These are phyloP conservation scores for Quercus dentata DNA, from an alignment of 306 rosid genomes.

Conservation along the genomic window DNA sequence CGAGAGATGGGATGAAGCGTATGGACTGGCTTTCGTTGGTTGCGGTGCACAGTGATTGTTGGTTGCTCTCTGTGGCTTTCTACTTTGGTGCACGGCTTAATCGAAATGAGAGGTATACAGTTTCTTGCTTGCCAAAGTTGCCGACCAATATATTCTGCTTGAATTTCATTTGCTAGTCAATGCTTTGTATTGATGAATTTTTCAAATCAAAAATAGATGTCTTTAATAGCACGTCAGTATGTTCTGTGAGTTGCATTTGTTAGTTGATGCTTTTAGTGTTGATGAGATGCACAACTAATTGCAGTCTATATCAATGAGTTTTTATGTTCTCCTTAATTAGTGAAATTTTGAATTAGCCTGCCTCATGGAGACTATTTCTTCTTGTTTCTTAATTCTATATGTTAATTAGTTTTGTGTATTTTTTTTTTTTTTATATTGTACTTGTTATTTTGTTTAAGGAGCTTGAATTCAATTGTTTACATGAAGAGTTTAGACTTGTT, in stretches of 20 bases:
- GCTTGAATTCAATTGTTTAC: no score
- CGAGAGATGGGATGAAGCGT: slow-evolving; percentile 60
- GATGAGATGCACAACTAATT: neutral
- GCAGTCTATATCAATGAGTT: no score
- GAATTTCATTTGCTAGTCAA: neutral
- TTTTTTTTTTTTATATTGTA: neutral
- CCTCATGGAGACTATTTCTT: neutral
- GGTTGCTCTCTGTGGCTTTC: slow-evolving; percentile 63
- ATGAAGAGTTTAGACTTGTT: no score
- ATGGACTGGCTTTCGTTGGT: slow-evolving; percentile 62
- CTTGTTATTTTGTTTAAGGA: no score
- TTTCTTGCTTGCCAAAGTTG: neutral
- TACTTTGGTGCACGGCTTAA: slow-evolving; percentile 60
- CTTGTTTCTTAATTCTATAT: neutral
- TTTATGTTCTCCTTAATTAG: no score
- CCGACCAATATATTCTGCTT: neutral
- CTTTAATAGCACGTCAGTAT: no score
- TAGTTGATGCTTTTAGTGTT: neutral
- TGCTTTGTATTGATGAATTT: no score
- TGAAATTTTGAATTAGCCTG: neutral
- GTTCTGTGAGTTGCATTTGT: no score
- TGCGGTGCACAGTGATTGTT: slow-evolving; percentile 60
- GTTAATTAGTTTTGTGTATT: neutral
- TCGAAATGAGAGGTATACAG: slow-evolving; percentile 52
- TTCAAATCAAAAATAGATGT: no score